phyloP scores from a whole-genome alignment of 2,329 filamentous ascomycete genomes.

The Byssochlamys sp. region DNA sequence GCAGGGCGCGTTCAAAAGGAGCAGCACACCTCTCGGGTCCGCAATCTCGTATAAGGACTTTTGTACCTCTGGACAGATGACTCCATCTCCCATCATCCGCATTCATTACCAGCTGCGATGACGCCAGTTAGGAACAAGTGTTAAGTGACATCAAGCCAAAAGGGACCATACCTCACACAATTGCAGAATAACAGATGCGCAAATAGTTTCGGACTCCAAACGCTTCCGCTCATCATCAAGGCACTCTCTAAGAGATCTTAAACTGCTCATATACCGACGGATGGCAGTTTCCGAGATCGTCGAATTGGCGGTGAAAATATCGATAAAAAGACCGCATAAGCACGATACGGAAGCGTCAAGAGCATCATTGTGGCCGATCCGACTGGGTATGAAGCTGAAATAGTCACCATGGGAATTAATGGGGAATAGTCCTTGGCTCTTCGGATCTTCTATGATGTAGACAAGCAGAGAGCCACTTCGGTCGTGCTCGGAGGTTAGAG shows the following conservation, averaged over 20 bases:
- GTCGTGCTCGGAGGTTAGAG: background rate
- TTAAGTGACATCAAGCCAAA: background rate
- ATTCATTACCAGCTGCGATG: constrained; percentile 4
- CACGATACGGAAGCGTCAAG: constrained; percentile 2
- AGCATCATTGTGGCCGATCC: constrained; percentile 1
- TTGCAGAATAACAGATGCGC: constrained; percentile 9
- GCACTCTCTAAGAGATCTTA: constrained; percentile 1
- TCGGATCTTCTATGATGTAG: background rate
- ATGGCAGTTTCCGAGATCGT: background rate
- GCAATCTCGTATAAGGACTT: constrained; percentile 6
- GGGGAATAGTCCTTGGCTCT: constrained; percentile 1
- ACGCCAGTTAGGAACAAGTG: background rate
- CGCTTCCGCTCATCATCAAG: background rate
- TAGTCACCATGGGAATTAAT: constrained; percentile 2
- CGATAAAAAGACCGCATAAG: constrained; percentile 1
- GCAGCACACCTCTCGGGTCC: constrained; percentile 3
- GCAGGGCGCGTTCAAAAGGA: constrained; percentile 9
- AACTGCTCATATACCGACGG: background rate
- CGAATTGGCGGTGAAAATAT: background rate
- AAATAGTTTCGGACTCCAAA: constrained; percentile 7
- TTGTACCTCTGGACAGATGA: constrained; percentile 7
- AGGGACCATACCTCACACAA: constrained; percentile 6
- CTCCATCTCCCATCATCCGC: constrained; percentile 6
- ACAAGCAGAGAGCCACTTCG: background rate
- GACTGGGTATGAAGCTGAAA: constrained; percentile 1